Base-by-base conservation (phyloP, 225 moss, liverwort and hornwort genomes). In the Antitrichia curtipendula region DNA sequence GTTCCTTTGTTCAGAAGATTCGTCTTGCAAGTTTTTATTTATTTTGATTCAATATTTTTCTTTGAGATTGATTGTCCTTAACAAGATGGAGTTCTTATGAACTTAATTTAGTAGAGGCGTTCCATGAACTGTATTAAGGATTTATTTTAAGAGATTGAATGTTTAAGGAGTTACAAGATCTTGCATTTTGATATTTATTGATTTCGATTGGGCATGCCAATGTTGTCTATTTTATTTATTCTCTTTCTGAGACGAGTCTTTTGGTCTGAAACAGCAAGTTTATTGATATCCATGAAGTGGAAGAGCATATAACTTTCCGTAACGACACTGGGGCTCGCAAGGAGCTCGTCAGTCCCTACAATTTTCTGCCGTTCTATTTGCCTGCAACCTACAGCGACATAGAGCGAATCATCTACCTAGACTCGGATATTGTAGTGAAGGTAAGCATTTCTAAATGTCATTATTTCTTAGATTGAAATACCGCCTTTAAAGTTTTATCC, bases 341-440 rank as follows among this genome's bases (percentile, higher is more conserved):
- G 91, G 96, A 96, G 93, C 96, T 96, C 36, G 92, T 90, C 41
- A 94, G 94, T 70, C 96, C 98, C 24, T 98, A 96, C 92, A 98
- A 97, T 87, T 98, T 98, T 89, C 88, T 97, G 56, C 95, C 96
- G 11, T 98, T 94, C 59, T 97, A 97, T 87, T 89, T 96, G 40
- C 95, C 98, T 69, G 88, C 84, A 83, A 83, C 95, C 25, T 94
- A 95, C 78, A 92, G 94, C 62, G 94, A 95, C 52, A 92, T 98
- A 75, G 91, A 91, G 58, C 91, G 93, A 84, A 87, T 98, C 89
- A 95, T 98, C 76, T 98, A 98, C 89, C 92, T 98, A 36, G 98
- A 98, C 88, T 93, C 98, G 10, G 98, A 96, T 79, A 95, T 94
- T 85, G 96, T 98, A 77, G 98, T 98, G 65, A 95, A 98, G 96